Evolutionary conservation across 768 basidiomycete species (phyloP), one percentile per base, ranked within the genome.

Genomic region (Termitomyces sp.): DNA sequence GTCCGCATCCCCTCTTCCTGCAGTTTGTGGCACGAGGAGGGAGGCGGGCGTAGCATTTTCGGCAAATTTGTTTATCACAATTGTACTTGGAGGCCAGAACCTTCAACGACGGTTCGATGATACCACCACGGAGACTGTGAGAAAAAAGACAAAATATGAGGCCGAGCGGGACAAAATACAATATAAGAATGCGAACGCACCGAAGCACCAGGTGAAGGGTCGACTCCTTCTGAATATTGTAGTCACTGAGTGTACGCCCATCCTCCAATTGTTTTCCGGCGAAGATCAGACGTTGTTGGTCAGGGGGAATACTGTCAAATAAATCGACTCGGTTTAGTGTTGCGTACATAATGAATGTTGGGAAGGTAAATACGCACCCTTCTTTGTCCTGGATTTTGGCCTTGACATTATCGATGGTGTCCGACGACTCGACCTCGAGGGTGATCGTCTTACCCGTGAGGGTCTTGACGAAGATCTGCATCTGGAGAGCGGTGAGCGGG

Each of bases 21-120:
- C 97, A 98, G 85, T 99, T 98, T 79, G 95, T 98, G 35, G 97
- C 97, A 71, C 97, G 94, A 51, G 95, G 96, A 60, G 97, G 96
- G 65, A 98, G 96, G 65, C 97, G 96, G 42, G 97, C 97, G 74
- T 98, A 98, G 81, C 97, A 98, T 76, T 98, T 98, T 75, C 97
- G 94, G 84, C 97, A 98, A 67, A 98, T 98, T 72, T 95, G 92
- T 83, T 96, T 96, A 77, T 97, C 94, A 73, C 94, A 98, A 79
- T 98, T 98, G 86, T 94, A 97, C 75, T 96, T 96, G 71, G 88
- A 82, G 55, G 97, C 97, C 57, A 98, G 85, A 39, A 94, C 93
- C 77, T 98, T 98, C 68, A 99, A 79, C 61, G 97, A 98, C 59
- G 97, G 97, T 78, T 99, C 97, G 63, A 99, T 98, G 80, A 99